Conservation (phyloP, 106 monocot genomes). For the Platanthera guangdongensis region DNA sequence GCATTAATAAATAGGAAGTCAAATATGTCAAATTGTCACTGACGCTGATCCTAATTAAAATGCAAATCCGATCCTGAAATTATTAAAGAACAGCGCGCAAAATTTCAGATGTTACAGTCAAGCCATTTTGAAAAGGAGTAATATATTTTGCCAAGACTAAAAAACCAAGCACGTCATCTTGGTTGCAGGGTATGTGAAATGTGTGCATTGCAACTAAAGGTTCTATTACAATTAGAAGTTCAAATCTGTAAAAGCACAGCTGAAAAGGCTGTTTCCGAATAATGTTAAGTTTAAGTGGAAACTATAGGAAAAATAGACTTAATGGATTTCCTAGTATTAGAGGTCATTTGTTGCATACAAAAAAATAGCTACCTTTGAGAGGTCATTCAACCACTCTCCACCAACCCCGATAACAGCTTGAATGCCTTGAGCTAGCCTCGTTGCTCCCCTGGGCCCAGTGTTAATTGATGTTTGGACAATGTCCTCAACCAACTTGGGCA, state of each 20-base stretch:
- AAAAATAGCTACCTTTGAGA: conserved; percentile 54
- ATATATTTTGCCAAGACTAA: background rate
- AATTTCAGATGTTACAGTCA: too few relatives aligned
- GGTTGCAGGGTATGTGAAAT: background rate
- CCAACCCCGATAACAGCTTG: conserved; percentile 89
- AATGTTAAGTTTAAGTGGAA: background rate
- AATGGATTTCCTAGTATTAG: background rate
- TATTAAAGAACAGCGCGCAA: too few relatives aligned
- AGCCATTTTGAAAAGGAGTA: background rate
- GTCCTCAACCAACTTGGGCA: conserved; percentile 87
- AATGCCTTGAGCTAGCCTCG: conserved; percentile 79
- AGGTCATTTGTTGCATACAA: background rate
- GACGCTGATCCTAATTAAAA: too few relatives aligned
- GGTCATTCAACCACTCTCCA: conserved; percentile 83
- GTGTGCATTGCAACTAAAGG: background rate
- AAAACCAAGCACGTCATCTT: background rate
- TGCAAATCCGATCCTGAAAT: too few relatives aligned
- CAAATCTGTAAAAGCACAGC: background rate
- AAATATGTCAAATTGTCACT: too few relatives aligned
- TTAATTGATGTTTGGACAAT: conserved; percentile 77
- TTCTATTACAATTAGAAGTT: background rate
- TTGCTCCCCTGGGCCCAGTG: conserved; percentile 83
- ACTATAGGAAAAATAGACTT: background rate
- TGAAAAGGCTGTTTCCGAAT: background rate
- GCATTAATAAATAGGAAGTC: too few relatives aligned